Percentiles rank a stretch among this genome's conserved stretches.
Conservation (phyloP, 1,284 basidiomycete genomes). For the Fomitopsis schrenkii region DNA sequence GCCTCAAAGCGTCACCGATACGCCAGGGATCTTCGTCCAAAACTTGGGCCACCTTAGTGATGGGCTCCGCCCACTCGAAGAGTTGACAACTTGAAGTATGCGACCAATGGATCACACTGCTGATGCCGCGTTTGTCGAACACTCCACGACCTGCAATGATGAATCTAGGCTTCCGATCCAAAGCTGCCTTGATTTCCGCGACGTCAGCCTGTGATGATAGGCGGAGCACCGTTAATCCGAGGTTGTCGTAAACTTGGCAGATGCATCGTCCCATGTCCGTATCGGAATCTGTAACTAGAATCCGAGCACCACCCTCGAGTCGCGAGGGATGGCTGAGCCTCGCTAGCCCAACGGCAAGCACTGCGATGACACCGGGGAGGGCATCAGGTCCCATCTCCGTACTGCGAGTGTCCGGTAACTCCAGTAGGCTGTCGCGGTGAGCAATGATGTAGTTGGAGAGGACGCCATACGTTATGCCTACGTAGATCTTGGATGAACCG, state of each 20-base stretch:
- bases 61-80: slow-evolving; percentile 13
- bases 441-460: slow-evolving; percentile 8
- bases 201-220: not conserved
- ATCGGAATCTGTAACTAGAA: slow-evolving; percentile 10
- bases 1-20: slow-evolving; percentile 9
- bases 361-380: not conserved
- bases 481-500: slow-evolving; percentile 1
- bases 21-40: slow-evolving; percentile 10
- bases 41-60: slow-evolving; percentile 3
- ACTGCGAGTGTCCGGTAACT: not conserved
- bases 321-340: slow-evolving; percentile 9
- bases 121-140: not conserved
- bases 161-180: not conserved
- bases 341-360: slow-evolving; percentile 4
- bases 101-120: not conserved
- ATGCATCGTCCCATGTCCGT: slow-evolving; percentile 4
- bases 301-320: not conserved
- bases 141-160: slow-evolving; percentile 8
- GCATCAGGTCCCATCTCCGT: not conserved
- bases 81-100: not conserved
- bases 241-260: not conserved
- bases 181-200: not conserved
- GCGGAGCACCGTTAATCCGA: not conserved
- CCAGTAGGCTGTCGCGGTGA: slow-evolving; percentile 4
- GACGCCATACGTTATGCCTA: slow-evolving; percentile 7